Conservation (phyloP, 192 early-diverging fungal genomes). For the Backusella westeae region DNA sequence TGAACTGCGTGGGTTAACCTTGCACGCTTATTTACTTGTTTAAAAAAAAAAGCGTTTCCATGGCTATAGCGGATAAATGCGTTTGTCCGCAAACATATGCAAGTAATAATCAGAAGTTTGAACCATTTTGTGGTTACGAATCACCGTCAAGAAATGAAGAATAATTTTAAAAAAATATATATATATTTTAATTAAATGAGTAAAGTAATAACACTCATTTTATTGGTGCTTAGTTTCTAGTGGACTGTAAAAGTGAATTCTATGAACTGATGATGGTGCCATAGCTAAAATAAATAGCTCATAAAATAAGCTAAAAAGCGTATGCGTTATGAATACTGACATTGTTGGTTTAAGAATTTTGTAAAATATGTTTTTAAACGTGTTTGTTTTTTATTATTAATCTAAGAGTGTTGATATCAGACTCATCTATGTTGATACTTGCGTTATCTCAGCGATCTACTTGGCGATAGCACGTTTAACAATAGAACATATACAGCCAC, state of each 20-base stretch:
- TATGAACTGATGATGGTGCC: not conserved
- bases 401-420: not conserved
- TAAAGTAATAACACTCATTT: not conserved
- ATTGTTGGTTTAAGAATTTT: not conserved
- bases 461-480: not conserved
- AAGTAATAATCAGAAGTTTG: not conserved
- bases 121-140: not conserved
- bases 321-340: not conserved
- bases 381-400: not conserved
- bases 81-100: too few relatives aligned
- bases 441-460: not conserved
- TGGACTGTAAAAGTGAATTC: not conserved
- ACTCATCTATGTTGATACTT: not conserved
- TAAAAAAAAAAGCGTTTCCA: too few relatives aligned
- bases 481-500: not conserved
- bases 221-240: not conserved
- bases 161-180: not conserved
- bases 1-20: too few relatives aligned
- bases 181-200: too few relatives aligned
- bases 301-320: too few relatives aligned
- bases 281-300: not conserved
- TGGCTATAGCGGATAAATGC: too few relatives aligned
- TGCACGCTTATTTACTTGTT: too few relatives aligned
- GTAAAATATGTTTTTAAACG: not conserved
- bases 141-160: not conserved